Percentiles rank a stretch among this genome's conserved stretches.
phyloP scores from a whole-genome alignment of 2,329 filamentous ascomycete genomes.

The Aspergillus sp. region DNA sequence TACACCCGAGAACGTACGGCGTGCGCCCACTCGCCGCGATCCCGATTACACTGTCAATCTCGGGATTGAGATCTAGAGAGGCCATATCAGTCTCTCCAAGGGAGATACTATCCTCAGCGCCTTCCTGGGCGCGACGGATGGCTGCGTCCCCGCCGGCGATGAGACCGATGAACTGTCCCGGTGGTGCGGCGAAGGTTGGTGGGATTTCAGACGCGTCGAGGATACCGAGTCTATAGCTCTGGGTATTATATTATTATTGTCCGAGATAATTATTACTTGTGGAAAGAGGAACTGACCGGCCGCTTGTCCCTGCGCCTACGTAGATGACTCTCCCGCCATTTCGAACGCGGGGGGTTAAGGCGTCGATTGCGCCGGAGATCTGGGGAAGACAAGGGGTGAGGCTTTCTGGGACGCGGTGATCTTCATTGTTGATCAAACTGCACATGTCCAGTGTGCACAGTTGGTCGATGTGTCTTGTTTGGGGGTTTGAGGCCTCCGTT shows the following conservation, averaged over 20 bases:
- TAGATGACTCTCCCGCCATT: conserved; percentile 29
- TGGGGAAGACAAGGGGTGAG: conserved; percentile 17
- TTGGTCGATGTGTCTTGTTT: conserved; percentile 35
- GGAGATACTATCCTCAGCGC: conserved; percentile 31
- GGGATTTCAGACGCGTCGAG: not conserved
- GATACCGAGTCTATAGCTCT: not conserved
- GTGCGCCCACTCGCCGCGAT: conserved; percentile 48
- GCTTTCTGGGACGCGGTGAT: conserved; percentile 24
- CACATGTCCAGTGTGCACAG: conserved; percentile 41
- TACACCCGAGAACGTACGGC: conserved; percentile 40
- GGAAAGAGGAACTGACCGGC: not conserved
- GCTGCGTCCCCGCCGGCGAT: not conserved
- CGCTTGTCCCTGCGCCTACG: not conserved
- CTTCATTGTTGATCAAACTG: conserved; percentile 38
- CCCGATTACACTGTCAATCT: conserved; percentile 40
- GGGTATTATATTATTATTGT: no score
- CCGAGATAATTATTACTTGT: no score
- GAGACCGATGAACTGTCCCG: not conserved
- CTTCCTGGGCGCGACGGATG: not conserved
- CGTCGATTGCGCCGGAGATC: conserved; percentile 37
- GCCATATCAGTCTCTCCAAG: no score
- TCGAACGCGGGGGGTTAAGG: conserved; percentile 30
- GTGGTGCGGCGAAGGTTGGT: not conserved
- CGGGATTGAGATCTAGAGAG: conserved; percentile 21
- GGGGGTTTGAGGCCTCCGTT: conserved; percentile 38